Conservation (phyloP, 2,329 filamentous ascomycete species). For the Aspergillus luchuensis region DNA sequence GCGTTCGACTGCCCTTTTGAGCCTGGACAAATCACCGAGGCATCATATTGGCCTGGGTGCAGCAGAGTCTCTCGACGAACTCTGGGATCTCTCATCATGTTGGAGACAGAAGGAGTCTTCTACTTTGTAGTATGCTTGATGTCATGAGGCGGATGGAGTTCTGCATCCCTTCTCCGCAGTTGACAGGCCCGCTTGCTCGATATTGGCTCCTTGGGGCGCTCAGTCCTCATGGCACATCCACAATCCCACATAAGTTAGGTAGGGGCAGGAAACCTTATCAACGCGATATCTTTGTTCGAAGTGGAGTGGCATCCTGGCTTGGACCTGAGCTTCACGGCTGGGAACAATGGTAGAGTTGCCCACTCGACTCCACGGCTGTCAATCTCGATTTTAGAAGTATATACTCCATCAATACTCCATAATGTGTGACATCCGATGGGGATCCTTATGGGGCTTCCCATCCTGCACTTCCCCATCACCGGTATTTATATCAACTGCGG, state of each 20-base stretch:
- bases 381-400: constrained; percentile 11
- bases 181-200: constrained; percentile 26
- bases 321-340: constrained; percentile 20
- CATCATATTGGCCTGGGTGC: neutral
- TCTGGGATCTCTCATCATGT: neutral
- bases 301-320: constrained; percentile 22
- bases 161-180: constrained; percentile 28
- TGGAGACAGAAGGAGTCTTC: neutral
- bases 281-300: constrained; percentile 21
- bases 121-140: constrained; percentile 6
- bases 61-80: neutral
- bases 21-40: constrained; percentile 6
- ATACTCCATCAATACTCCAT: constrained; percentile 3
- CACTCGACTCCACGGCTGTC: constrained; percentile 26
- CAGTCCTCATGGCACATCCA: constrained; percentile 30
- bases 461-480: neutral
- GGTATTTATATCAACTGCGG: constrained; percentile 1
- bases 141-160: constrained; percentile 20
- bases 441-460: constrained; percentile 4
- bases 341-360: constrained; percentile 23
- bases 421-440: constrained; percentile 2
- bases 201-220: constrained; percentile 23
- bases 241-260: constrained; percentile 27
- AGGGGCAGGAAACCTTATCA: constrained; percentile 29
- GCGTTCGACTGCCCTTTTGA: constrained; percentile 10